Percentiles rank a stretch among this genome's conserved stretches.
Conservation (phyloP, 2,329 filamentous ascomycete genomes). For the Domatiomyces catenatus region DNA sequence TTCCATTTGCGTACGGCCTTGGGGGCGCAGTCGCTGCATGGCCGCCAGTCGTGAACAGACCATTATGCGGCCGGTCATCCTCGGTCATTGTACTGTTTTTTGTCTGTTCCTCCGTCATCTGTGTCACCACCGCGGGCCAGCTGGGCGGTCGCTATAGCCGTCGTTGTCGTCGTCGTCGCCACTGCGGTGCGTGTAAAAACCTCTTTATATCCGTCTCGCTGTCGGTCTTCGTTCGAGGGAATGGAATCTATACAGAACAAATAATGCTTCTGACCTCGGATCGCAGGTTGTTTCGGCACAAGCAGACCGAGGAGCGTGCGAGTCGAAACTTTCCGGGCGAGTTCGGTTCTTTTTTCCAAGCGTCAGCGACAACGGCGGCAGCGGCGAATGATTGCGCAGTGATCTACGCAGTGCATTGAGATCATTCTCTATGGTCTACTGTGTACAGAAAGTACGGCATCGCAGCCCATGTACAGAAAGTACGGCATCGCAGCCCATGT, state of each 20-base stretch:
- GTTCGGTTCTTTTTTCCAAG: not conserved
- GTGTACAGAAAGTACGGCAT: too few relatives aligned
- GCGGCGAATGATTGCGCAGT: too few relatives aligned
- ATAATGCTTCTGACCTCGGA: not conserved
- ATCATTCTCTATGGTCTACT: too few relatives aligned
- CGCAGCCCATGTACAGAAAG: too few relatives aligned
- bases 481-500: too few relatives aligned
- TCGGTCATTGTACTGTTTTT: not conserved
- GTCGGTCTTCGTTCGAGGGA: not conserved
- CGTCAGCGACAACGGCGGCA: not conserved
- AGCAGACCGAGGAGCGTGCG: not conserved
- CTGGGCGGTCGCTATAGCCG: too few relatives aligned
- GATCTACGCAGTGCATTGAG: too few relatives aligned
- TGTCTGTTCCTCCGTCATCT: not conserved
- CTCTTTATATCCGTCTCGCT: not conserved
- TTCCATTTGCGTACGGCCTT: not conserved
- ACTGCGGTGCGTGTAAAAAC: not conserved
- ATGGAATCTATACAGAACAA: not conserved
- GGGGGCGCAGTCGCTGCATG: not conserved
- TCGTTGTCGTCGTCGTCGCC: too few relatives aligned
- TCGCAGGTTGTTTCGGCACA: not conserved
- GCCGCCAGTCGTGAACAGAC: not conserved
- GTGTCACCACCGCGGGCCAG: too few relatives aligned
- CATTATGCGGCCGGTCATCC: not conserved
- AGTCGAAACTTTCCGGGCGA: not conserved